phyloP scores from a whole-genome alignment of 2,329 filamentous ascomycete species.

The Chalaropsis ovoidea region DNA sequence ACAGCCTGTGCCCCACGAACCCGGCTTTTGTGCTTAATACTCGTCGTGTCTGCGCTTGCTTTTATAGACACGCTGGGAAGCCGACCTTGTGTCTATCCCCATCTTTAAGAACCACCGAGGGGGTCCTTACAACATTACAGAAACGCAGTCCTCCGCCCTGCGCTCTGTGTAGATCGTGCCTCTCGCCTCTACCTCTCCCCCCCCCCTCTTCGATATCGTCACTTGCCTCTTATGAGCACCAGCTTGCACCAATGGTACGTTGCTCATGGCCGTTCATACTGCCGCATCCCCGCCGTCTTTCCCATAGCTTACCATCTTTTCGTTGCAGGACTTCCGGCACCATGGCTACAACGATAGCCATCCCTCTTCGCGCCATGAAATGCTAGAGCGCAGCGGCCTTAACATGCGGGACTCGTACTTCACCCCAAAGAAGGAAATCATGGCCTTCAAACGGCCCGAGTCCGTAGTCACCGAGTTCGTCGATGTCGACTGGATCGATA shows the following conservation, averaged over 20 bases:
- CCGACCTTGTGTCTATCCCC: too few relatives aligned
- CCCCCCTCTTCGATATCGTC: neutral
- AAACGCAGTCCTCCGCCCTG: too few relatives aligned
- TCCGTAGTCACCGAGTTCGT: conserved; percentile 69
- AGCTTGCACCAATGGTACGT: conserved; percentile 12
- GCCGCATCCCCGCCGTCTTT: neutral
- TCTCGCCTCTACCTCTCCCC: too few relatives aligned
- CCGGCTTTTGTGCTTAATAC: too few relatives aligned
- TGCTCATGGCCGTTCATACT: neutral
- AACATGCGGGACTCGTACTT: conserved; percentile 49
- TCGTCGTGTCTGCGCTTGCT: too few relatives aligned
- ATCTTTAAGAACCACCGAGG: too few relatives aligned
- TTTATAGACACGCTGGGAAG: too few relatives aligned
- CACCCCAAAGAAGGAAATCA: conserved; percentile 42
- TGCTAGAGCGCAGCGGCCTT: conserved; percentile 42
- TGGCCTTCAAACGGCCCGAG: conserved; percentile 42
- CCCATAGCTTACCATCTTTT: neutral
- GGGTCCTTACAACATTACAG: too few relatives aligned
- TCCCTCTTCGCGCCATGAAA: conserved; percentile 32
- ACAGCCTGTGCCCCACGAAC: too few relatives aligned
- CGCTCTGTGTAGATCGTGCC: too few relatives aligned
- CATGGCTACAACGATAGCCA: conserved; percentile 16
- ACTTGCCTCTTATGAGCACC: conserved; percentile 21
- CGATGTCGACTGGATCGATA: conserved; percentile 64
- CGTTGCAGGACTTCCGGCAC: conserved; percentile 22